Conservation (phyloP, 1,139 yeast species). For the Insectozyma bohioensis region DNA sequence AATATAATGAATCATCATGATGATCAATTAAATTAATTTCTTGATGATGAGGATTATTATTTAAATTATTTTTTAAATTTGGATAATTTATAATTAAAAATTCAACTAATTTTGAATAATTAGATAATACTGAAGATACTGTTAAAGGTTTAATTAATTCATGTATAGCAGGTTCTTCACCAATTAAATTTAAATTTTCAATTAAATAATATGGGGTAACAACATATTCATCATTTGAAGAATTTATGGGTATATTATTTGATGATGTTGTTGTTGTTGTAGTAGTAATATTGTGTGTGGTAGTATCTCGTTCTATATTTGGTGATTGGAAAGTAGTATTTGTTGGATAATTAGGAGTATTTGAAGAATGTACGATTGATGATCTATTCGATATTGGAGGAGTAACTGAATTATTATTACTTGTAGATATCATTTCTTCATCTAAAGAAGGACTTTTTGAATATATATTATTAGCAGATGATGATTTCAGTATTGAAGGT, state of each 20-base stretch:
- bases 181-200: conserved; percentile 22
- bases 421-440: conserved; percentile 5
- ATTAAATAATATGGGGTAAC: conserved; percentile 22
- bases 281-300: conserved; percentile 2
- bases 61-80: conserved; percentile 7
- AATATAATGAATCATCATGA: conserved; percentile 32
- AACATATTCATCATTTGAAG: conserved; percentile 12
- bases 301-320: neutral
- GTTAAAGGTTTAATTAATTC: conserved; percentile 29
- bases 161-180: conserved; percentile 23
- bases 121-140: conserved; percentile 27
- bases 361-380: conserved; percentile 1
- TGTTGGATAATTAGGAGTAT: neutral
- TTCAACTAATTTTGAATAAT: conserved; percentile 24
- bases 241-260: no score
- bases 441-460: conserved; percentile 12
- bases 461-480: conserved; percentile 6
- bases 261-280: conserved; percentile 9
- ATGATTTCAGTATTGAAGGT: conserved; percentile 6
- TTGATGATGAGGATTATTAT: conserved; percentile 14
- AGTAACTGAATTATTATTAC: conserved; percentile 3
- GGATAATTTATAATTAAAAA: conserved; percentile 25
- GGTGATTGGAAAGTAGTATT: neutral
- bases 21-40: conserved; percentile 23
- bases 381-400: conserved; percentile 4